These are phyloP conservation scores for Calonectria leucothoes DNA, from an alignment of 2,329 filamentous ascomycete species.

Conservation along the genomic window DNA sequence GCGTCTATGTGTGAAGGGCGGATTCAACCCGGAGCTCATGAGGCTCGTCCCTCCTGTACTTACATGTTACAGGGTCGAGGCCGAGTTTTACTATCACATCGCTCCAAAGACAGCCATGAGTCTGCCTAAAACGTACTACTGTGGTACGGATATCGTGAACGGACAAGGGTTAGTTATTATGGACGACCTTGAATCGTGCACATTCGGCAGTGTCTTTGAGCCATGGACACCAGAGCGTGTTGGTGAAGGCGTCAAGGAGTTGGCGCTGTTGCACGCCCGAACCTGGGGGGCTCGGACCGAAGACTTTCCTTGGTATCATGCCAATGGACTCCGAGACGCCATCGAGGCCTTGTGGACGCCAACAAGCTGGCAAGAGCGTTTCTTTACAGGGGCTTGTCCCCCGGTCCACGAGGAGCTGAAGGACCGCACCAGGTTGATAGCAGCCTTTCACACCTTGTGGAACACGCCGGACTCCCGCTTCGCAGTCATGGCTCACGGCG, in stretches of 20 bases:
- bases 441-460: slow-evolving; percentile 14
- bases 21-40: slow-evolving; percentile 3
- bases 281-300: slow-evolving; percentile 12
- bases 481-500: slow-evolving; percentile 20
- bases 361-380: slow-evolving; percentile 12
- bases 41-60: not conserved
- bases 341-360: not conserved
- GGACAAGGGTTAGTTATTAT: slow-evolving; percentile 17
- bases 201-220: slow-evolving; percentile 13
- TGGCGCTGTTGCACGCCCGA: slow-evolving; percentile 21
- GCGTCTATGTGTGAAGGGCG: slow-evolving; percentile 24
- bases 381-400: slow-evolving; percentile 1
- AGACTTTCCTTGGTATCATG: not conserved
- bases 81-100: slow-evolving; percentile 25
- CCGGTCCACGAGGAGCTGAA: not conserved
- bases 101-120: slow-evolving; percentile 3
- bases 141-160: not conserved
- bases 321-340: not conserved
- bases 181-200: slow-evolving; percentile 1
- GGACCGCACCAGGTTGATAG: not conserved
- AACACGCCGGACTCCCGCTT: not conserved
- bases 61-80: slow-evolving; percentile 1
- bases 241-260: slow-evolving; percentile 5
- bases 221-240: slow-evolving; percentile 7
- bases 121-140: not conserved